Conservation (phyloP, 345 rosid species). For the Durio zibethinus region DNA sequence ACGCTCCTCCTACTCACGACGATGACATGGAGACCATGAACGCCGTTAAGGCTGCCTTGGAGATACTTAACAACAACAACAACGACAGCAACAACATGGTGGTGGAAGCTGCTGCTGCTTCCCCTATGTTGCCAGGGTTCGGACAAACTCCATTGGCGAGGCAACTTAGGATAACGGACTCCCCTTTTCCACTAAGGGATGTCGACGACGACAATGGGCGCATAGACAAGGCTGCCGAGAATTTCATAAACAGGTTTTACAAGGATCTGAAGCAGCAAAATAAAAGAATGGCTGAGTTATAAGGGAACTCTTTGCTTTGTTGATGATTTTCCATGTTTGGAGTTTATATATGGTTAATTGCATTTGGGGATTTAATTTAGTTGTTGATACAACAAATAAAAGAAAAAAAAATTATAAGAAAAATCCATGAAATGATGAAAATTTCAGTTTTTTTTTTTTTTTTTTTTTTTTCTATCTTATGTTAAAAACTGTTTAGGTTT, state of each 20-base stretch:
- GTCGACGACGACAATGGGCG: conserved; percentile 44
- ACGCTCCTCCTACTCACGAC: conserved; percentile 55
- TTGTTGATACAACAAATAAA: conserved; percentile 1
- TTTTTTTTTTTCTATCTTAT: too few relatives aligned
- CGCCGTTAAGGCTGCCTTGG: conserved; percentile 52
- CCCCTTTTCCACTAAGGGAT: conserved; percentile 69
- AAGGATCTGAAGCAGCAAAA: conserved; percentile 58
- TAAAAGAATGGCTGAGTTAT: conserved; percentile 18
- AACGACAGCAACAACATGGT: conserved; percentile 20
- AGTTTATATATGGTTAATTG: background rate
- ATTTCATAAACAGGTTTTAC: conserved; percentile 75
- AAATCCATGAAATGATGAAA: background rate
- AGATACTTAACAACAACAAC: conserved; percentile 52
- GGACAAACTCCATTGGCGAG: conserved; percentile 77
- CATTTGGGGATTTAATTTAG: conserved; percentile 8
- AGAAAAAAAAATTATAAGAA: background rate
- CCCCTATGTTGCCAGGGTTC: conserved; percentile 76
- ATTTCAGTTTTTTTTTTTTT: background rate
- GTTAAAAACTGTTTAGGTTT: background rate
- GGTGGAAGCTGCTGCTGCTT: conserved; percentile 5
- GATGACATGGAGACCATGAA: conserved; percentile 40
- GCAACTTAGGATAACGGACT: conserved; percentile 87
- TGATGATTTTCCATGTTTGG: background rate
- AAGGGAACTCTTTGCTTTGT: background rate
- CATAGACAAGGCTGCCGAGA: conserved; percentile 76